Percentiles rank a stretch among this genome's conserved stretches.
These are phyloP conservation scores for Lipomyces kockii DNA, from an alignment of 805 yeast genomes.

Conservation along the genomic window DNA sequence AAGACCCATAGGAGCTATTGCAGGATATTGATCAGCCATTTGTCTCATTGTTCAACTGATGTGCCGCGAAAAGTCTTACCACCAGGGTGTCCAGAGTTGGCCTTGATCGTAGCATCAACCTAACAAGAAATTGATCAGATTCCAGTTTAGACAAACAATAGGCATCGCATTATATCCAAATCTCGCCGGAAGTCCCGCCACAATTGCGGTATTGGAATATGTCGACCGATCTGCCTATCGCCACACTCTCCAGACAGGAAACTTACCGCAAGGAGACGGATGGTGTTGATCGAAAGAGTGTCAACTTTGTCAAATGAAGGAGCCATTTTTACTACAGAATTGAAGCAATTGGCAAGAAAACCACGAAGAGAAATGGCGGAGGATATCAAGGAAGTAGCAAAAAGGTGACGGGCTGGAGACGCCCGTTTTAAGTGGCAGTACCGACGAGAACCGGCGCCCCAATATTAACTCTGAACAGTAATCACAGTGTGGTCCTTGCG, in stretches of 20 bases:
- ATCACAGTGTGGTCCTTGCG: not conserved
- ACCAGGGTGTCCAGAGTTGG: constrained; percentile 99
- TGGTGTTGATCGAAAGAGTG: constrained; percentile 77
- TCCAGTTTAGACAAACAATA: not conserved
- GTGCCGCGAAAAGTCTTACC: constrained; percentile 21
- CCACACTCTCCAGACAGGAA: not conserved
- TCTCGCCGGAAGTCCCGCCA: not conserved
- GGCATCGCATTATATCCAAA: not conserved
- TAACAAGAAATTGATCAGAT: constrained; percentile 31
- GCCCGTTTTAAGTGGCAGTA: constrained; percentile 14
- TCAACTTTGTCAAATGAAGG: constrained; percentile 61
- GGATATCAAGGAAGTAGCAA: constrained; percentile 1
- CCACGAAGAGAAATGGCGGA: not conserved
- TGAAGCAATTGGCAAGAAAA: constrained; percentile 36
- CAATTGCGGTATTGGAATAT: not conserved
- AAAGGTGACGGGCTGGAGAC: constrained; percentile 26
- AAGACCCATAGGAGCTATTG: constrained; percentile 89
- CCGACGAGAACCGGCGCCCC: not conserved
- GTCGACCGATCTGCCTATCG: not conserved
- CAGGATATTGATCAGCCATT: constrained; percentile 9
- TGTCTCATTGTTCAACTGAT: not conserved
- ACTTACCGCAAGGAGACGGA: constrained; percentile 77
- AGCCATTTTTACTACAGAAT: constrained; percentile 26
- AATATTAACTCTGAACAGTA: not conserved
- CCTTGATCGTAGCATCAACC: constrained; percentile 82